Base-by-base conservation (phyloP, 176 grass and related monocot species). In the Carex parvula region DNA sequence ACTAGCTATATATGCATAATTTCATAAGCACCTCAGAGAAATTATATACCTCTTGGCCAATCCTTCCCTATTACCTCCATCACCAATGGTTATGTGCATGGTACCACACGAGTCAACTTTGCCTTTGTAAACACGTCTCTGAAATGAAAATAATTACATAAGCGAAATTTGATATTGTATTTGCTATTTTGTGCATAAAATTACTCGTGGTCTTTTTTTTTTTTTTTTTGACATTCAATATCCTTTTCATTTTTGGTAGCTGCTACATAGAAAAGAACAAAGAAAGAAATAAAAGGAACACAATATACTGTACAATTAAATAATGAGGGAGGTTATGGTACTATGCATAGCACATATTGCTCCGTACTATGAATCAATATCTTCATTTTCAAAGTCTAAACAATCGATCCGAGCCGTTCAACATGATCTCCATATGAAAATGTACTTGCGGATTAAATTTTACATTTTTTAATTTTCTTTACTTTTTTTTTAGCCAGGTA, bases 21-120 rank as follows among this genome's bases (percentile, higher is more conserved):
- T 72, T 13, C 69, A 71, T 0, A 71, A n/a, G 15, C 37, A 7
- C 33, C 33, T 41, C 8, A 46, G 18, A 71, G 39, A 11, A 55
- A 3, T 48, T 67, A 53, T 42, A 13, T 94, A 98, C 95, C 91
- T 93, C 81, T 16, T 86, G 18, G 92, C 95, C 87, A 95, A 89
- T 46, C 95, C 95, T 93, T 95, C 95, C 26, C 92, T 78, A 88
- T 98, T 98, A 44, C 95, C 95, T 42, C 95, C 95, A 72, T 98
- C 95, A 15, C 95, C 95, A 1, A 98, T 98, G 7, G 95, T 98
- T 86, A 98, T 92, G 78, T 98, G 93, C 72, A 95, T 87, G 68
- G 89, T 69, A 15, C 95, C 95, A 79, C 95, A 98, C 54, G 86
- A 83, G 81, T 98, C 66, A 48, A 95, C 54, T 81, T 58, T 57